Base-by-base conservation (phyloP, 2,329 filamentous ascomycete species). In the Claviceps fusiformis region DNA sequence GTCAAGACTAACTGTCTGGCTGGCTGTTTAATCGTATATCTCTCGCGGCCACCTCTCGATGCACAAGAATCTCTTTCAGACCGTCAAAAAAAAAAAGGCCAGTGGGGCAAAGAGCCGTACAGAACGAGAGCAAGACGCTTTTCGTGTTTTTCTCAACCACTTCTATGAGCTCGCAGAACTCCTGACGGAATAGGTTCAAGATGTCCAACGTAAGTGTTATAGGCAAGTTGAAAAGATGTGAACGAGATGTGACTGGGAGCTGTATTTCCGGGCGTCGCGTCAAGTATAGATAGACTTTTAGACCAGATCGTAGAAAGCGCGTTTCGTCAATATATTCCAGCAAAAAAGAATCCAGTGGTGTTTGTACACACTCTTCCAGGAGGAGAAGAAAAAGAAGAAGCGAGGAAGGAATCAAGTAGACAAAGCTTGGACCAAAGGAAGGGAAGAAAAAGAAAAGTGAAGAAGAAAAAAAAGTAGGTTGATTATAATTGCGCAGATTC, bases 1-100 rank as follows among this genome's bases (percentile, higher is more conserved):
- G 74, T 70, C 74, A 70, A 71, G 45, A 47, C 31, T 47, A 24
- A 10, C 19, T 47, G 19, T 9, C 35, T 47, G 44, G n/a, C n/a
- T 50, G 31, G 3, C n/a, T 17, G 29, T 4, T 48, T 8, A 13
- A 17, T 41, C 7, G 37, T 41, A 15, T 11, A 13, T 41, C 3
- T 17, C 37, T 41, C 37, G 7, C 37, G 37, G 6, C 37, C 13
- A 41, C 15, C 17, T 37, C 27, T 11, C 43, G 43, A 45, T 13
- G 15, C 11, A 19, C 43, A 45, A 45, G n/a, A 24, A 45, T 24
- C 43, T 45, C n/a, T 45, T 45, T 45, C 15, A 10, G 10, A 24
- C 43, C n/a, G 43, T 45, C n/a, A 27, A 45, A 8, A 7, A 24
- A 45, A 45, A 13, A n/a, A n/a, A n/a, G n/a, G 41, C 15, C 13